Evolutionary conservation across 106 monocot genomes (phyloP).

Genomic region (Dioscorea alata): DNA sequence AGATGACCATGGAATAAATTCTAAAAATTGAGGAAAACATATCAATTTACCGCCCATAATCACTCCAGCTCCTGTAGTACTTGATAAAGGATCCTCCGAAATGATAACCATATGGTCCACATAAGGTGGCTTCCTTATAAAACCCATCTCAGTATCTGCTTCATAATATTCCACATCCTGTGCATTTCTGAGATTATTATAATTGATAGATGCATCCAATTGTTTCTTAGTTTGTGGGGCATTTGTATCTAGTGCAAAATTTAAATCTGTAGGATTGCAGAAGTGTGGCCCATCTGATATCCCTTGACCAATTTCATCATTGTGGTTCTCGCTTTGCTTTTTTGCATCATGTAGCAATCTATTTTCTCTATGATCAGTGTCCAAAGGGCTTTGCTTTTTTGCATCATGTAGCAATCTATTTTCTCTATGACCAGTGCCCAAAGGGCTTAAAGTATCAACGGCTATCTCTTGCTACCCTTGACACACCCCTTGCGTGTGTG

Average conservation of each 20-base stretch:
- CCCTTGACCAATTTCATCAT: not conserved
- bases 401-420: too few species aligned
- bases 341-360: not conserved
- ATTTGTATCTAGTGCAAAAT: conserved; percentile 10
- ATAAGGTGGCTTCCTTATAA: conserved; percentile 46
- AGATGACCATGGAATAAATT: too few species aligned
- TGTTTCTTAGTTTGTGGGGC: not conserved
- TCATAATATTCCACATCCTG: not conserved
- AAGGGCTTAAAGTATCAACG: not conserved
- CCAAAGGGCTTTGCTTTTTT: too few species aligned
- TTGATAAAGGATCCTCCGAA: too few species aligned
- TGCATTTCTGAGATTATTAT: not conserved
- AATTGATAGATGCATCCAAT: not conserved
- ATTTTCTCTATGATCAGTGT: not conserved
- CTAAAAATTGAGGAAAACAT: too few species aligned
- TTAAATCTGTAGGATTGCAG: not conserved
- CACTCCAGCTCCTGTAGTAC: too few species aligned
- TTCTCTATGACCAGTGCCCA: too few species aligned
- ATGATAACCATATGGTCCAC: conserved; percentile 14
- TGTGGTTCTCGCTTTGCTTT: not conserved
- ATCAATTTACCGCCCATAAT: too few species aligned
- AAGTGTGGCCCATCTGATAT: not conserved
- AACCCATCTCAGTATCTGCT: conserved; percentile 44
- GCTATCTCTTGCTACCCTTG: not conserved
- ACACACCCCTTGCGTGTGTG: too few species aligned